Base-by-base conservation (phyloP, 768 basidiomycete species). In the Calocera viscosa region DNA sequence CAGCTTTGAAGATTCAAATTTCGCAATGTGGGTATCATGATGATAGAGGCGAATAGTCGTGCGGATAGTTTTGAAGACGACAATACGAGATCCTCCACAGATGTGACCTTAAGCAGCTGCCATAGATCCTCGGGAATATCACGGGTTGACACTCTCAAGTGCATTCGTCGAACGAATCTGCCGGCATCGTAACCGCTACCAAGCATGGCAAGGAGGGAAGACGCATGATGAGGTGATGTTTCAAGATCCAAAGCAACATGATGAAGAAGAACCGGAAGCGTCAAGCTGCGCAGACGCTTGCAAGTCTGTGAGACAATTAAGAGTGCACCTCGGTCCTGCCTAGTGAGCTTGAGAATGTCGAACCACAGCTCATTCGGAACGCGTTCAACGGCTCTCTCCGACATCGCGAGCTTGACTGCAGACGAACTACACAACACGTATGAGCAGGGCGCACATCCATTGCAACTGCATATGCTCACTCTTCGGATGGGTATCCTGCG, bases 311-410 rank as follows among this genome's bases (percentile, higher is more conserved):
- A 60, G 26, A 60, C 26, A 26, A 5, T 60, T 26, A 60, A 22
- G 19, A 60, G 53, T 5, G 53, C 19, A 32, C 14, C 3, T 2
- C 53, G 30, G 19, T 60, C 53, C 14, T 26, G 53, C 53, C 53
- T 12, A 7, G 30, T 11, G 14, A 60, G 53, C 30, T 30, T 60
- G 30, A 26, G 11, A 26, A 60, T 60, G 30, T 60, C 53, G 30
- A 60, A 60, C 53, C 53, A 60, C 26, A 60, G 24, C 30, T 60
- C 53, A 22, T 60, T 60, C 5, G 53, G 53, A 60, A 60, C 26
- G 8, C 24, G 53, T 5, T 60, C 14, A 2, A 60, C 14, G 43
- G 43, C 19, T 8, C 8, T 3, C 19, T 24, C 24, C 24, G 19
- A 8, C 43, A 47, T 5, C 35, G 7, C 35, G 5, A 14, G 35